Evolutionary conservation across 805 yeast genomes (phyloP).

Genomic region (Dipodascopsis uninucleata): DNA sequence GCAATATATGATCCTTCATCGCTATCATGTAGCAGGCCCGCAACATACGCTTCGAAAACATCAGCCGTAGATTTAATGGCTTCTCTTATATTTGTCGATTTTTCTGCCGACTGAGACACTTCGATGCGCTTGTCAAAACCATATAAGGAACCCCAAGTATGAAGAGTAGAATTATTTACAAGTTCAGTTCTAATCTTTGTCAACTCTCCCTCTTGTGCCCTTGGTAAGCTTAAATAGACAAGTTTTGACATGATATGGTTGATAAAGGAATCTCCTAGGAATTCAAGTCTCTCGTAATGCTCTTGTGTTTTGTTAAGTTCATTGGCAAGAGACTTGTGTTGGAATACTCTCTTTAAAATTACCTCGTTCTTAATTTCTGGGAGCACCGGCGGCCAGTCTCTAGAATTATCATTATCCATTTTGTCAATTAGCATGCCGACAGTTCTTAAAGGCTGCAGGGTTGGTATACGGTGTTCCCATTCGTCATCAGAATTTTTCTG

Average conservation of each 20-base stretch:
- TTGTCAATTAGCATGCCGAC: slow-evolving; percentile 8
- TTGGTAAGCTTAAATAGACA: slow-evolving; percentile 61
- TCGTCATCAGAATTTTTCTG: slow-evolving; percentile 1
- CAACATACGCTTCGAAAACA: slow-evolving; percentile 89
- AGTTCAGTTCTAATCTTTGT: slow-evolving; percentile 65
- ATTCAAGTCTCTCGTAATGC: slow-evolving; percentile 57
- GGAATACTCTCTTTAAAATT: slow-evolving; percentile 67
- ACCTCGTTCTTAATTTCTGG: slow-evolving; percentile 62
- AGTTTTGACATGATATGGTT: slow-evolving; percentile 69
- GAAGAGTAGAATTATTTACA: slow-evolving; percentile 68
- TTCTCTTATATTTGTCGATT: slow-evolving; percentile 9
- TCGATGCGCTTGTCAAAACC: slow-evolving; percentile 58
- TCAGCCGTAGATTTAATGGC: slow-evolving; percentile 72
- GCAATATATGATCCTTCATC: slow-evolving; percentile 35
- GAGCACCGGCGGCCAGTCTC: slow-evolving; percentile 59
- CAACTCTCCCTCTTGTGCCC: slow-evolving; percentile 73
- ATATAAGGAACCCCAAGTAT: slow-evolving; percentile 66
- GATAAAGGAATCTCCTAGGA: slow-evolving; percentile 82
- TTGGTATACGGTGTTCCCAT: slow-evolving; percentile 14
- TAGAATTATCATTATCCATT: background rate
- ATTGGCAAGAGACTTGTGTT: slow-evolving; percentile 71
- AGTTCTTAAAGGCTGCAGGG: slow-evolving; percentile 14
- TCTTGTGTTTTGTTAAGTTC: slow-evolving; percentile 37
- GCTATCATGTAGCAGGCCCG: slow-evolving; percentile 68
- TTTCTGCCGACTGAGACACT: slow-evolving; percentile 45